A percentile compares a stretch with the other conserved stretches of the same genome.
These are phyloP conservation scores for Pyrenophora seminiperda DNA, from an alignment of 2,329 filamentous ascomycete species.

Conservation along the genomic window DNA sequence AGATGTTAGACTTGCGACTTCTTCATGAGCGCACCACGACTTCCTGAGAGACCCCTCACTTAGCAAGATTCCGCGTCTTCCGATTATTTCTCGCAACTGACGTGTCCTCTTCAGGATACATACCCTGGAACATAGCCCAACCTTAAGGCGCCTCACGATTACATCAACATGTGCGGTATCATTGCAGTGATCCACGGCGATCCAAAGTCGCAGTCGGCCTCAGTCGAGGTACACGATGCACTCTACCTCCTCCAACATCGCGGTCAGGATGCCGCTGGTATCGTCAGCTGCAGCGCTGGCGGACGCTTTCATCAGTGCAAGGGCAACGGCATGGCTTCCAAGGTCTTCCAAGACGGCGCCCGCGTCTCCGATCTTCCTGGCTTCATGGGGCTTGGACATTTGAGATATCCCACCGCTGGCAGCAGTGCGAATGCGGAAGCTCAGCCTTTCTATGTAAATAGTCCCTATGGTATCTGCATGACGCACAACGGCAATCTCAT, in stretches of 20 bases:
- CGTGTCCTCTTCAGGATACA: constrained; percentile 18
- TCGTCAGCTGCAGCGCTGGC: constrained; percentile 73
- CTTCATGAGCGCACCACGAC: constrained; percentile 45
- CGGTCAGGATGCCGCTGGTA: constrained; percentile 87
- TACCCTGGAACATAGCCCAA: not conserved
- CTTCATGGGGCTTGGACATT: constrained; percentile 83
- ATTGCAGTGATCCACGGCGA: constrained; percentile 56
- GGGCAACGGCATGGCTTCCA: constrained; percentile 84
- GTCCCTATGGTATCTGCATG: constrained; percentile 79
- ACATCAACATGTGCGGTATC: constrained; percentile 56
- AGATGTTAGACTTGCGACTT: constrained; percentile 52
- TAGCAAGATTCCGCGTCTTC: constrained; percentile 19
- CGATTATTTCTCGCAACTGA: constrained; percentile 28
- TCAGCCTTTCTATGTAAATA: constrained; percentile 91
- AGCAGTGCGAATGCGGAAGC: constrained; percentile 83
- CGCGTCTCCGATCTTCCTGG: constrained; percentile 76
- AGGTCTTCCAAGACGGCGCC: constrained; percentile 81
- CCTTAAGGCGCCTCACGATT: not conserved
- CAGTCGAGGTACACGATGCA: constrained; percentile 53
- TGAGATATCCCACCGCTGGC: constrained; percentile 88
- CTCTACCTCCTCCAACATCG: constrained; percentile 58
- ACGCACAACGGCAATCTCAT: constrained; percentile 89
- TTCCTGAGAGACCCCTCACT: constrained; percentile 40
- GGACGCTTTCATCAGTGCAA: constrained; percentile 89
- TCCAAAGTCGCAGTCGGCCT: constrained; percentile 47